A percentile compares a stretch with the other conserved stretches of the same genome.
Conservation (phyloP, 148 eudicot species). For the Chenopodium suecicum region DNA sequence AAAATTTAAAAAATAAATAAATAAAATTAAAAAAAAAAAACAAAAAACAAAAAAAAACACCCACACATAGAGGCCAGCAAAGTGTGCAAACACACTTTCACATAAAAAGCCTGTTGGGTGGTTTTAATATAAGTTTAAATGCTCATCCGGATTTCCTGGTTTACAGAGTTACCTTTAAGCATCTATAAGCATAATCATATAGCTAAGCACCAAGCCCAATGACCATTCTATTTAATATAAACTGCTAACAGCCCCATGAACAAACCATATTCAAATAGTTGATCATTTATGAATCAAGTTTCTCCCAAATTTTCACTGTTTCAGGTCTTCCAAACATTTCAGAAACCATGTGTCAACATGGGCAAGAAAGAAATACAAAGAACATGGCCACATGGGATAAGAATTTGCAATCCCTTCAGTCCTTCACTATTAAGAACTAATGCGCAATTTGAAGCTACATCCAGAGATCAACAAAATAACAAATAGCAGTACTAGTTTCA, state of each 20-base stretch:
- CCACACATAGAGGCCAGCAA: background rate
- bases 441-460: conserved; percentile 5
- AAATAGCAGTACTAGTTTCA: background rate
- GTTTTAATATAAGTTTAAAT: background rate
- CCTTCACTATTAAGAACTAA: background rate
- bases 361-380: background rate
- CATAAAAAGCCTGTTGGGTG: background rate
- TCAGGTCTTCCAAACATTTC: background rate
- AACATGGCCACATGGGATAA: background rate
- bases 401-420: background rate
- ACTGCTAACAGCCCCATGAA: background rate
- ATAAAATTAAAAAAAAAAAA: background rate
- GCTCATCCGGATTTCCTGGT: background rate
- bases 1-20: background rate
- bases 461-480: background rate
- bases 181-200: background rate
- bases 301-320: background rate
- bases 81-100: background rate
- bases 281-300: background rate
- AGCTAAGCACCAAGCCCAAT: background rate
- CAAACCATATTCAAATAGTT: background rate
- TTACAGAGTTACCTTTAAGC: background rate
- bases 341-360: conserved; percentile 1
- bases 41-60: background rate
- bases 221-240: background rate